These are phyloP conservation scores for Amanita brunnescens DNA, from an alignment of 768 basidiomycete species.

Conservation along the genomic window DNA sequence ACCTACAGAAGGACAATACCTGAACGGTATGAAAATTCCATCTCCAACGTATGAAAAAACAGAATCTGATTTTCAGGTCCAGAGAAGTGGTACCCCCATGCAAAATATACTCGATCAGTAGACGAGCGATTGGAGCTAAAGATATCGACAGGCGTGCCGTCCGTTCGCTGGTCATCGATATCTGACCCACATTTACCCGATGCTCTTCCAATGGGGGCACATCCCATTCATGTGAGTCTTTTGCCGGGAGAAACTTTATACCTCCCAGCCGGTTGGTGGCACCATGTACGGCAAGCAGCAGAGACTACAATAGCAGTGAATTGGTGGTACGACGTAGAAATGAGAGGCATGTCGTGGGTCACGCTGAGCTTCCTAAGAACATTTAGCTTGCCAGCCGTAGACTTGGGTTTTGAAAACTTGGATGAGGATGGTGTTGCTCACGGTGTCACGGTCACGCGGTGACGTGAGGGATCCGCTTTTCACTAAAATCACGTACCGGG, in stretches of 20 bases:
- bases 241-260: slow-evolving; percentile 73
- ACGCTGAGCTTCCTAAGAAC: slow-evolving; percentile 47
- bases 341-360: slow-evolving; percentile 63
- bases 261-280: slow-evolving; percentile 94
- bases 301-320: slow-evolving; percentile 64
- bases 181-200: slow-evolving; percentile 42
- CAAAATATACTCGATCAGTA: slow-evolving; percentile 46
- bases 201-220: slow-evolving; percentile 40
- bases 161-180: slow-evolving; percentile 80
- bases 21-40: slow-evolving; percentile 48
- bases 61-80: neutral
- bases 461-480: neutral
- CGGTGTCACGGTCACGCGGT: slow-evolving; percentile 11
- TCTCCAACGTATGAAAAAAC: neutral
- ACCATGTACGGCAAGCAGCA: slow-evolving; percentile 70
- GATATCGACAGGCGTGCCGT: slow-evolving; percentile 24
- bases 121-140: slow-evolving; percentile 21
- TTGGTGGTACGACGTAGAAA: slow-evolving; percentile 86
- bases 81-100: slow-evolving; percentile 63
- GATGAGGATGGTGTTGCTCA: neutral
- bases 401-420: too few species aligned
- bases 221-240: slow-evolving; percentile 61
- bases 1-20: slow-evolving; percentile 81
- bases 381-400: neutral
- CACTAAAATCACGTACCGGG: neutral